Evolutionary conservation across 1,284 basidiomycete genomes (phyloP).

Genomic region (Salmacisia buchloeana): DNA sequence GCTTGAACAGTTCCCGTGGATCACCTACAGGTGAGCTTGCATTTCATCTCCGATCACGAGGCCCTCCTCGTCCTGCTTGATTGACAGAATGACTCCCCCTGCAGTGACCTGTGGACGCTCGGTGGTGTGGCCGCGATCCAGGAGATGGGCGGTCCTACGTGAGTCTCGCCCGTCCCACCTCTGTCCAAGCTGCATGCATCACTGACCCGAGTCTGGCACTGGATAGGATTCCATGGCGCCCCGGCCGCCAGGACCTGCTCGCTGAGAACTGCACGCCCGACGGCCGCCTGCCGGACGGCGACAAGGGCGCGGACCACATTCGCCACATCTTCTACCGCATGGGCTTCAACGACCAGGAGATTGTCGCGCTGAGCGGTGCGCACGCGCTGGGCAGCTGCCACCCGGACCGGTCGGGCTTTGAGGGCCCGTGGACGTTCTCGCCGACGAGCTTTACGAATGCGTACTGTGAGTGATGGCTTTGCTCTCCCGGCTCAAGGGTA

Average conservation of each 20-base stretch:
- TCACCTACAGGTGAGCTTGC: conserved; percentile 31
- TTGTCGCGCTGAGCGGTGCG: conserved; percentile 82
- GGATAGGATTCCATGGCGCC: conserved; percentile 50
- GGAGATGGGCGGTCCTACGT: conserved; percentile 49
- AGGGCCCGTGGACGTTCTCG: conserved; percentile 44
- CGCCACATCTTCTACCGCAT: conserved; percentile 59
- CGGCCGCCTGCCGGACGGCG: conserved; percentile 86
- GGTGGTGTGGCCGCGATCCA: conserved; percentile 62
- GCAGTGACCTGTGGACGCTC: conserved; percentile 51
- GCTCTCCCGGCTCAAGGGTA: neutral
- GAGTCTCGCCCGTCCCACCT: neutral
- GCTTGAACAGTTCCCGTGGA: conserved; percentile 32
- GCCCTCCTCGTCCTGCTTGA: neutral
- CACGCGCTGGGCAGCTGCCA: conserved; percentile 95
- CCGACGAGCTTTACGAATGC: conserved; percentile 83
- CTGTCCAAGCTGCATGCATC: neutral
- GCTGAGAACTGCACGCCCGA: conserved; percentile 65
- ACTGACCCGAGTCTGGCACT: neutral
- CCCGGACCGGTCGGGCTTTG: conserved; percentile 53
- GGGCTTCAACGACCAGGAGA: conserved; percentile 73
- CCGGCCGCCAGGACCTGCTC: conserved; percentile 50
- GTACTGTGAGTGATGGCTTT: conserved; percentile 56
- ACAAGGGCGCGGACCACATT: conserved; percentile 77
- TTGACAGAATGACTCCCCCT: neutral
- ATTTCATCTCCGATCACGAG: neutral